phyloP scores from a whole-genome alignment of 169 alveolate species.

The Babesia bigemina region DNA sequence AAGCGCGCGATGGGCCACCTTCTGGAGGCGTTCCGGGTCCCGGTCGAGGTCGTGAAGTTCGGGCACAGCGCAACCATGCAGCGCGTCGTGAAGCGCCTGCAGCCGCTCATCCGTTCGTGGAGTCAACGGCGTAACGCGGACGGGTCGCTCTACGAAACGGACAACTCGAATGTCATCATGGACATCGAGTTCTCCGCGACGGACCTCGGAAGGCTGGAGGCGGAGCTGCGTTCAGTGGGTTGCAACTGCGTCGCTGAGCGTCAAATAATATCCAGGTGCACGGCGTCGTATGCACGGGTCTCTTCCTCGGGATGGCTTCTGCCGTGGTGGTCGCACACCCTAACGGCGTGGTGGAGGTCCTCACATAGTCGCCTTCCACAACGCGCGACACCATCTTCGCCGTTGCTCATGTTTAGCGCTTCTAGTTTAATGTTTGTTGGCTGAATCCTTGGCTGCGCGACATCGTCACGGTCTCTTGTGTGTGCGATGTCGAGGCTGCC shows the following conservation, averaged over 20 bases:
- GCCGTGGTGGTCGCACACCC: constrained; percentile 75
- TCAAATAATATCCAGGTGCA: constrained; percentile 58
- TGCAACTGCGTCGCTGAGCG: neutral
- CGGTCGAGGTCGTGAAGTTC: constrained; percentile 74
- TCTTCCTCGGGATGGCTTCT: constrained; percentile 76
- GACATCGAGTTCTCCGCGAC: constrained; percentile 70
- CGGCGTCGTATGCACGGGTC: constrained; percentile 82
- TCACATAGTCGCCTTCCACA: constrained; percentile 19
- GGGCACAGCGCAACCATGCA: constrained; percentile 64
- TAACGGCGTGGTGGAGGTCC: constrained; percentile 68
- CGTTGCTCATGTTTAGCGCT: neutral
- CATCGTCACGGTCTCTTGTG: neutral
- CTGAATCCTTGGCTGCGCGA: neutral
- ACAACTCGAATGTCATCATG: constrained; percentile 71
- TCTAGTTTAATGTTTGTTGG: neutral
- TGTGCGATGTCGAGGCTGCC: constrained; percentile 26
- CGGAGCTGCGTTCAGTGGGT: constrained; percentile 55
- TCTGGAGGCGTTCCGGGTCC: constrained; percentile 65
- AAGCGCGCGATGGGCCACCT: constrained; percentile 64
- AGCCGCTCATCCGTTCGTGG: constrained; percentile 50
- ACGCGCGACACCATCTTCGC: neutral
- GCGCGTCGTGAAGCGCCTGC: constrained; percentile 39
- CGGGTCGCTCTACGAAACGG: constrained; percentile 71
- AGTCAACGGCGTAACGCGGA: constrained; percentile 58
- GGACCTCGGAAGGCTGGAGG: constrained; percentile 51